Conservation (phyloP, 495 filamentous ascomycete species). For the Jackrogersella multiformis region DNA sequence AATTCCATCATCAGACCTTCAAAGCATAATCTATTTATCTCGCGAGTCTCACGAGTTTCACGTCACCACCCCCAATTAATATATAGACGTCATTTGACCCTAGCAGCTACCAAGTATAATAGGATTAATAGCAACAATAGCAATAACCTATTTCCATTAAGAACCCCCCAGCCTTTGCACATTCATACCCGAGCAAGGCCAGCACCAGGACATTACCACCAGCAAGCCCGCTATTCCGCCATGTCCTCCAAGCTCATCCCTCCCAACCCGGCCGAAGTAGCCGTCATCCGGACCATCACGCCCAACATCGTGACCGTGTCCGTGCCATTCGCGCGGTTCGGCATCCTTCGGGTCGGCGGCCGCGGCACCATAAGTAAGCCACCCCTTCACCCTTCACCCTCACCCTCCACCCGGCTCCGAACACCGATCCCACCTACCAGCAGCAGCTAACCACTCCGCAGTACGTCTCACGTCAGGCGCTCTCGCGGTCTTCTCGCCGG, state of each 20-base stretch:
- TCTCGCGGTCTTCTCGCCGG: conserved; percentile 92
- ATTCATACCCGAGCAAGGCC: background rate
- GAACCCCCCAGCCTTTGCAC: background rate
- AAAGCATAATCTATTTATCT: conserved; percentile 13
- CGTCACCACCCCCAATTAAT: conserved; percentile 5
- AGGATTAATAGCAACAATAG: no score
- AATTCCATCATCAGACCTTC: conserved; percentile 10
- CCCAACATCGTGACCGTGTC: conserved; percentile 84
- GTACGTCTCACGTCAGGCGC: conserved; percentile 78
- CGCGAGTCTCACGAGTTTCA: background rate
- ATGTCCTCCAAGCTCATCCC: conserved; percentile 61
- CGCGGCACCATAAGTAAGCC: conserved; percentile 82
- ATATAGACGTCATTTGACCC: conserved; percentile 2
- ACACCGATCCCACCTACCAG: background rate
- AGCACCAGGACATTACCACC: background rate
- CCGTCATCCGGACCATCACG: conserved; percentile 86
- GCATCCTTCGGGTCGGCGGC: conserved; percentile 81
- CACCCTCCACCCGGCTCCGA: no score
- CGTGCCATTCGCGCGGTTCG: conserved; percentile 85
- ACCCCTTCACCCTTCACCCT: no score
- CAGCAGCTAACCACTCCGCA: conserved; percentile 41
- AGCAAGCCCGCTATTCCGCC: conserved; percentile 18
- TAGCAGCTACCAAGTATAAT: background rate
- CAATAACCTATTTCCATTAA: background rate
- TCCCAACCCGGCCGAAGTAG: conserved; percentile 75